Base-by-base conservation (phyloP, 2,329 filamentous ascomycete genomes). In the Didymella pinodella region DNA sequence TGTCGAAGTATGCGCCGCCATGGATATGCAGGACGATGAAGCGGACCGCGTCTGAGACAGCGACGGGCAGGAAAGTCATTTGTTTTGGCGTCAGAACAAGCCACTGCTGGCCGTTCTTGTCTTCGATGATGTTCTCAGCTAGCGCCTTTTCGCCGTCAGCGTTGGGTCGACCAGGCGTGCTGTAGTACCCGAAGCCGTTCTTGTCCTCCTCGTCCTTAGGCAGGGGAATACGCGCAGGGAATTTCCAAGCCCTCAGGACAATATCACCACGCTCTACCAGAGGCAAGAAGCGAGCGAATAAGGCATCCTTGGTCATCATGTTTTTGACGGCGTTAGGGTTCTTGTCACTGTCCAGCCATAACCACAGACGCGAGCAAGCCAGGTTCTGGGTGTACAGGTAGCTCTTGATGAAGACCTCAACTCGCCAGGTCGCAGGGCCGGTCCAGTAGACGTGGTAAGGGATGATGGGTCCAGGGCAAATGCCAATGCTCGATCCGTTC, bases 381-480 rank as follows among this genome's bases (percentile, higher is more conserved):
- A 85, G 71, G 59, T 85, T 85, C 61, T 86, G 84, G 0, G 83
- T 85, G 67, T 85, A 82, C 0, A 86, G 78, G 65, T 85, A 84
- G 54, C 81, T 81, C 74, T 86, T 86, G 75, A 85, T 75, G 64
- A 86, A 85, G 29, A 83, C 75, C 64, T 85, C 84, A 41, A 85
- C 81, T 43, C 84, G 77, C 84, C 84, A 86, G 3, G 83, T 85
- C 3, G 83, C 83, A 8, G 83, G 81, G 3, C 84, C 84, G 7
- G 83, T 84, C 84, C 84, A 85, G 78, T 85, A 85, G 28, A 81
- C 80, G 64, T 86, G 84, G 50, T 83, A 85, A 4, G 83, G 83
- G 29, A 85, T 78, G 62, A 85, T 83, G n/a, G 83, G 83, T 2
- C 84, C 84, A 41, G 82, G 77, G 62, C 84, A 86, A 26, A 79